phyloP scores from a whole-genome alignment of 1,139 yeast species.

The Pichia sp. region DNA sequence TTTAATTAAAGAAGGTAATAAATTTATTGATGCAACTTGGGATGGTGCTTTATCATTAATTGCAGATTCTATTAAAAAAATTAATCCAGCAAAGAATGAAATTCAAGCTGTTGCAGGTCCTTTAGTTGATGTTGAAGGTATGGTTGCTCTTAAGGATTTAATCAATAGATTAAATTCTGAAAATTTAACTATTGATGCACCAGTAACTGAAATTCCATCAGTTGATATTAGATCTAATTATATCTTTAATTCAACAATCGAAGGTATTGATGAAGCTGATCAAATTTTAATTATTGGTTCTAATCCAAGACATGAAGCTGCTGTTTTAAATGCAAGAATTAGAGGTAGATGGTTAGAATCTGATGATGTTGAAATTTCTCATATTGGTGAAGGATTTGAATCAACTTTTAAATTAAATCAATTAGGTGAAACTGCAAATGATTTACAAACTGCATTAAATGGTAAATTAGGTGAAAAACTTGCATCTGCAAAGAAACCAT shows the following conservation, averaged over 20 bases:
- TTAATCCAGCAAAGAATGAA: slow-evolving; percentile 63
- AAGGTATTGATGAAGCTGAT: slow-evolving; percentile 79
- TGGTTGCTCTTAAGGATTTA: slow-evolving; percentile 77
- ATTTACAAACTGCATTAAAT: slow-evolving; percentile 52
- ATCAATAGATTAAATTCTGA: slow-evolving; percentile 75
- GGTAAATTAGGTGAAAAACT: slow-evolving; percentile 71
- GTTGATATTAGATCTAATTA: slow-evolving; percentile 75
- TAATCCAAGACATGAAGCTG: slow-evolving; percentile 88
- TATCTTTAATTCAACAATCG: slow-evolving; percentile 71
- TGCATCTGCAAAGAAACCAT: slow-evolving; percentile 62
- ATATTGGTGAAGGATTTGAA: slow-evolving; percentile 71
- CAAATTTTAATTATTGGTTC: slow-evolving; percentile 75
- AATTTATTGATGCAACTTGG: slow-evolving; percentile 77
- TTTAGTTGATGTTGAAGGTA: slow-evolving; percentile 72
- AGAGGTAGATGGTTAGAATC: slow-evolving; percentile 78
- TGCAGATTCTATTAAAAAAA: slow-evolving; percentile 53
- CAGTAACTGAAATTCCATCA: slow-evolving; percentile 49
- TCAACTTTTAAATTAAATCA: slow-evolving; percentile 65
- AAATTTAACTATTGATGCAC: slow-evolving; percentile 68
- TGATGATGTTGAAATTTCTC: slow-evolving; percentile 49
- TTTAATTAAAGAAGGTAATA: slow-evolving; percentile 63
- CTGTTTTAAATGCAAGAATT: slow-evolving; percentile 78
- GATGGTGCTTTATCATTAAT: slow-evolving; percentile 75
- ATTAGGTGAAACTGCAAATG: slow-evolving; percentile 56
- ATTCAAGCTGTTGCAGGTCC: slow-evolving; percentile 81